phyloP scores from a whole-genome alignment of 177 flowering plant genomes.

The Tripterygium wilfordii region DNA sequence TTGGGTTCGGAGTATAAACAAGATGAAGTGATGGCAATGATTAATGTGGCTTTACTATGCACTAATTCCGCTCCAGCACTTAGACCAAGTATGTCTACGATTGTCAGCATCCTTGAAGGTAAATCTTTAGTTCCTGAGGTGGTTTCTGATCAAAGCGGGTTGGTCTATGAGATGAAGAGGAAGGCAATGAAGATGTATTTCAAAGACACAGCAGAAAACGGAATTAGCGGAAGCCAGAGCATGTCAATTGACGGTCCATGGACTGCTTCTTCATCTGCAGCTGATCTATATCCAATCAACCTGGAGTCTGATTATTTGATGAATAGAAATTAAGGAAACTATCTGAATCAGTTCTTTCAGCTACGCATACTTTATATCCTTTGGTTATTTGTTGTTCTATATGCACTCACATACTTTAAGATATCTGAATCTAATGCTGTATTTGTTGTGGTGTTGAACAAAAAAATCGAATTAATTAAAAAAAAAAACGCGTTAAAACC shows the following conservation, averaged over 20 bases:
- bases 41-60: constrained; percentile 48
- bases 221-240: constrained; percentile 13
- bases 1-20: constrained; percentile 31
- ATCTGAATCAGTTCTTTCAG: not conserved
- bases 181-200: constrained; percentile 10
- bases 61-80: constrained; percentile 32
- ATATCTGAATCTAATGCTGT: no score
- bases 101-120: constrained; percentile 68
- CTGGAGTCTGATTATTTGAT: constrained; percentile 17
- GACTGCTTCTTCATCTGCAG: constrained; percentile 28
- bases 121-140: constrained; percentile 14
- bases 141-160: constrained; percentile 10
- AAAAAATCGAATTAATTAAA: no score
- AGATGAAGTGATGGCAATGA: constrained; percentile 34
- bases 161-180: constrained; percentile 9
- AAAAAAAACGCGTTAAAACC: no score
- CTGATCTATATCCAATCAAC: constrained; percentile 33
- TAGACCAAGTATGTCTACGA: constrained; percentile 59
- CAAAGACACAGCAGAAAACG: constrained; percentile 5
- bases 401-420: no score
- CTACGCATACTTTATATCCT: no score
- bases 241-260: constrained; percentile 23
- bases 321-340: constrained; percentile 7
- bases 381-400: no score
- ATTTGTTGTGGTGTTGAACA: no score